phyloP scores from a whole-genome alignment of 169 alveolate species.

The Plasmodium sp. region DNA sequence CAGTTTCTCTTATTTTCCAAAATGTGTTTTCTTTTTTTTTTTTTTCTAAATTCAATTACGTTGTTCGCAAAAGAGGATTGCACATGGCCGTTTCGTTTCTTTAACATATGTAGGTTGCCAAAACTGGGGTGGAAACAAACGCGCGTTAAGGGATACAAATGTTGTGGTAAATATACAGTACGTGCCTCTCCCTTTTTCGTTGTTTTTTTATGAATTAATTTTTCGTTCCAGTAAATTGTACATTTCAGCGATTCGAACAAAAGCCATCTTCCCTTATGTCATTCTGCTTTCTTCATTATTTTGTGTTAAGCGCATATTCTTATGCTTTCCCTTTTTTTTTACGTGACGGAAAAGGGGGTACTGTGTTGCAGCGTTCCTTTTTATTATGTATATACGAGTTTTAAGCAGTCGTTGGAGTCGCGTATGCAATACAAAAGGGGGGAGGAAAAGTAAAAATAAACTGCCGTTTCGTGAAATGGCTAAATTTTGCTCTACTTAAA shows the following conservation, averaged over 20 bases:
- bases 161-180: not conserved
- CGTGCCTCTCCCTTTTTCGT: not conserved
- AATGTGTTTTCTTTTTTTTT: not conserved
- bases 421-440: not conserved
- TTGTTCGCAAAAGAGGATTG: not conserved
- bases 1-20: not conserved
- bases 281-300: not conserved
- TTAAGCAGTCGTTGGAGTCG: not conserved
- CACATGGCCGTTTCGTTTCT: not conserved
- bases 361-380: not conserved
- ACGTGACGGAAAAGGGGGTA: not conserved
- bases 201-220: not conserved
- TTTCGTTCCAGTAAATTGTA: not conserved
- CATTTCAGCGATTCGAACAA: slow-evolving; percentile 3
- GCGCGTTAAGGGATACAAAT: not conserved
- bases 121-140: not conserved
- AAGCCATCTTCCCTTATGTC: slow-evolving; percentile 34
- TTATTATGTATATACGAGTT: not conserved
- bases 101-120: not conserved
- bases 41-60: not conserved
- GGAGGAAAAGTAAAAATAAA: not conserved
- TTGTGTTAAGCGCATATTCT: not conserved
- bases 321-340: slow-evolving; percentile 6
- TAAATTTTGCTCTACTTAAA: not conserved
- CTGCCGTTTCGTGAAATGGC: not conserved